Base-by-base conservation (phyloP, 1,284 basidiomycete species). In the Marasmius tenuissimus region DNA sequence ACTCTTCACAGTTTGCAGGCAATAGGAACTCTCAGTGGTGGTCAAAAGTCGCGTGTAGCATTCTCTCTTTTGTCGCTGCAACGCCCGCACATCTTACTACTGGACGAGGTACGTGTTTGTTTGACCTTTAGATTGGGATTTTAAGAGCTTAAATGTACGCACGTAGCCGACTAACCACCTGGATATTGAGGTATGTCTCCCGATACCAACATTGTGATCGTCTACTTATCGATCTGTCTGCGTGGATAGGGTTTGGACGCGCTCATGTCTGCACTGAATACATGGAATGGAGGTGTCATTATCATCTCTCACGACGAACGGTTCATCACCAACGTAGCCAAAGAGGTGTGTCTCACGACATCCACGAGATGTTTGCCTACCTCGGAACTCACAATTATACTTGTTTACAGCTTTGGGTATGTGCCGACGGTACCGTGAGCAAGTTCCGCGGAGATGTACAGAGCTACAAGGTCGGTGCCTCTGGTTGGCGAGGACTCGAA, bases 231-330 rank as follows among this genome's bases (percentile, higher is more conserved):
- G 27, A 63, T 62, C 34, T 61, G 35, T 18, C 11, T 9, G 42
- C 37, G 59, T 45, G 14, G 55, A 0, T 63, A 89, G 86, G 97
- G 96, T 85, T 83, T 99, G 62, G 97, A 99, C 72, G 97, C 96
- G 6, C 81, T 99, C 51, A 97, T 97, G 88, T 78, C 84, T 22
- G 97, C 95, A 0, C 77, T 99, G 67, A 86, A 87, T 67, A 80
- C 79, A 16, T 99, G 94, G 94, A 97, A 97, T 70, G 97, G 97
- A n/a, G 97, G 97, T 58, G 94, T 96, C 9, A 93, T 96, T 64
- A 80, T 94, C 65, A 95, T 97, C 68, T 94, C 92, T 67, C 96
- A 97, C 85, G 96, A 97, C 82, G 93, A 96, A 73, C 80, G 92
- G 57, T 96, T 97, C 74, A 95, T 97, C 71, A 94, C 93, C 34